Evolutionary conservation across 192 early-diverging fungal genomes (phyloP).

Genomic region (Phycomyces nitens): DNA sequence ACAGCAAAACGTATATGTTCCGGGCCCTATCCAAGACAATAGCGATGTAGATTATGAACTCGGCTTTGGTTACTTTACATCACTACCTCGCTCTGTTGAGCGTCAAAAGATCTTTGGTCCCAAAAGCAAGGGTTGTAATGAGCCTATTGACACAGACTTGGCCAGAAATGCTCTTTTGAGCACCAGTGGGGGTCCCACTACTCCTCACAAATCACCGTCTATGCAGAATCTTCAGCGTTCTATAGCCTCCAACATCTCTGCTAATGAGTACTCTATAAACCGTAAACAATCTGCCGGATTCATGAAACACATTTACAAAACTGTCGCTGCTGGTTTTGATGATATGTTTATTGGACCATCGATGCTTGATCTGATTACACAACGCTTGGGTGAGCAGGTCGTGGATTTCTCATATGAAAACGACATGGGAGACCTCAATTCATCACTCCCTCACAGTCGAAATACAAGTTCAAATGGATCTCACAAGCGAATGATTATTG

Average conservation of each 20-base stretch:
- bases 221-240: conserved; percentile 18
- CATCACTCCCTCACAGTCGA: not conserved
- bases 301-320: conserved; percentile 67
- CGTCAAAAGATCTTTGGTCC: not conserved
- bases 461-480: not conserved
- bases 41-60: conserved; percentile 4
- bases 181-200: not conserved
- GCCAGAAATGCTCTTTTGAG: not conserved
- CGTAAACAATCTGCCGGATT: conserved; percentile 36
- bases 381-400: conserved; percentile 64
- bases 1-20: conserved; percentile 47
- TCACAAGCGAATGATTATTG: not conserved
- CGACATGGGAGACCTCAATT: conserved; percentile 7
- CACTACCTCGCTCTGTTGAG: not conserved
- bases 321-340: conserved; percentile 71
- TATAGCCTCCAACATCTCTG: not conserved
- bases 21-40: conserved; percentile 18
- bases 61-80: conserved; percentile 5
- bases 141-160: not conserved
- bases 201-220: conserved; percentile 4
- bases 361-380: conserved; percentile 69
- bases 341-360: conserved; percentile 64
- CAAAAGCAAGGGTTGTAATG: not conserved
- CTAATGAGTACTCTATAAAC: not conserved
- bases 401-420: conserved; percentile 40